Evolutionary conservation across 768 basidiomycete species (phyloP).

Genomic region (Boletellus ananas): DNA sequence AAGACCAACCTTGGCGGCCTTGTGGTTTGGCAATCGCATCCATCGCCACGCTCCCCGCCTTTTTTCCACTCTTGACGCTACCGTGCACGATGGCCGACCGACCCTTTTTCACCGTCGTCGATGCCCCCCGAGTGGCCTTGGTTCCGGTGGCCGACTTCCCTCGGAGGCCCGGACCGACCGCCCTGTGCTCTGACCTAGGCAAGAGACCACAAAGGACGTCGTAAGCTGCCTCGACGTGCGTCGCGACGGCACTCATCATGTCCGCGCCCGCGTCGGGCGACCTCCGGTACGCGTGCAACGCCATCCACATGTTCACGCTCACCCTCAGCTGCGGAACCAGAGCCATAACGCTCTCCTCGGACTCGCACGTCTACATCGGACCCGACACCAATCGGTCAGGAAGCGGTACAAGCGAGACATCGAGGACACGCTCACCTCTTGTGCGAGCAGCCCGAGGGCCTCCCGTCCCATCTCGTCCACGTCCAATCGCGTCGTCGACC

Average conservation of each 20-base stretch:
- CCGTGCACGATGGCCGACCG: conserved; percentile 13
- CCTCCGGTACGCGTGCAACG: conserved; percentile 64
- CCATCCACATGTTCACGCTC: conserved; percentile 61
- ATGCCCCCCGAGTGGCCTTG: conserved; percentile 5
- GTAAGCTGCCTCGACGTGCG: conserved; percentile 54
- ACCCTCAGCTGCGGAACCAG: conserved; percentile 48
- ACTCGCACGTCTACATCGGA: conserved; percentile 25
- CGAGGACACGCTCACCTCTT: conserved; percentile 35
- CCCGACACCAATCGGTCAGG: not conserved
- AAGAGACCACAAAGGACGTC: conserved; percentile 42
- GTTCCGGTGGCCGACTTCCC: conserved; percentile 18
- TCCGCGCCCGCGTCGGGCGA: conserved; percentile 32
- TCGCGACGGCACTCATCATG: conserved; percentile 43
- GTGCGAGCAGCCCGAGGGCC: conserved; percentile 38
- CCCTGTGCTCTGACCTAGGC: conserved; percentile 17
- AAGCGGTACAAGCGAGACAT: too few relatives aligned
- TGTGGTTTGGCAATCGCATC: conserved; percentile 42
- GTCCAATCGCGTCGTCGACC: conserved; percentile 19
- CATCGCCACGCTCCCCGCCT: not conserved
- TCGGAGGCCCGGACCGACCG: conserved; percentile 12
- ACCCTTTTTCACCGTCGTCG: conserved; percentile 36
- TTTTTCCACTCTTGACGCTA: conserved; percentile 1
- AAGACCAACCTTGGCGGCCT: conserved; percentile 35
- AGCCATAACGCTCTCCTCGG: conserved; percentile 24
- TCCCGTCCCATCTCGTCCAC: conserved; percentile 40